Percentiles rank a stretch among this genome's conserved stretches.
These are phyloP conservation scores for Candida gorgasii DNA, from an alignment of 805 yeast species.

Conservation along the genomic window DNA sequence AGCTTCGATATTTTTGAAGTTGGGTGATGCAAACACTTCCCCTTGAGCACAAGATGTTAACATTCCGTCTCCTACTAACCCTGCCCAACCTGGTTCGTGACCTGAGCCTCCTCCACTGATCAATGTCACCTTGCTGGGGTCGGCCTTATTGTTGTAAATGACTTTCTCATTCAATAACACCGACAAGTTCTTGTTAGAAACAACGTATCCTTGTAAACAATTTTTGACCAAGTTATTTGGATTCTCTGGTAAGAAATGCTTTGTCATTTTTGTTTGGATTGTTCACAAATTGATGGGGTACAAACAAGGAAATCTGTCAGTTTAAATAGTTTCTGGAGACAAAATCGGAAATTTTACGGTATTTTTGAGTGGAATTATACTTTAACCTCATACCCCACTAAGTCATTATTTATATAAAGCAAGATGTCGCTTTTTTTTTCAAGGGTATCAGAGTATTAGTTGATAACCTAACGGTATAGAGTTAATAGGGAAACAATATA, in stretches of 20 bases:
- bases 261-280: slow-evolving; percentile 20
- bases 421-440: background rate
- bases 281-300: background rate
- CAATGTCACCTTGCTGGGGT: slow-evolving; percentile 26
- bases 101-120: slow-evolving; percentile 47
- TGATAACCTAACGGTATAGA: too few species aligned
- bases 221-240: slow-evolving; percentile 34
- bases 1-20: slow-evolving; percentile 36
- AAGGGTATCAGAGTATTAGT: too few species aligned
- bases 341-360: slow-evolving; percentile 4
- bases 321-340: slow-evolving; percentile 9
- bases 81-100: slow-evolving; percentile 45
- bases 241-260: slow-evolving; percentile 43
- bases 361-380: background rate
- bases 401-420: slow-evolving; percentile 2
- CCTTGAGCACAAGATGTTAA: slow-evolving; percentile 42
- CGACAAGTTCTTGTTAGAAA: slow-evolving; percentile 37
- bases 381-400: slow-evolving; percentile 12
- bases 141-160: slow-evolving; percentile 31
- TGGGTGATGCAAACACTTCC: slow-evolving; percentile 44
- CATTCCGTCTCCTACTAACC: slow-evolving; percentile 41
- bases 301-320: background rate
- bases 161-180: slow-evolving; percentile 40
- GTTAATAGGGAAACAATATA: too few species aligned
- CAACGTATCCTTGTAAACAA: slow-evolving; percentile 39